Percentiles rank a stretch among this genome's conserved stretches.
phyloP scores from a whole-genome alignment of 345 rosid species.

The Jatropha curcas region DNA sequence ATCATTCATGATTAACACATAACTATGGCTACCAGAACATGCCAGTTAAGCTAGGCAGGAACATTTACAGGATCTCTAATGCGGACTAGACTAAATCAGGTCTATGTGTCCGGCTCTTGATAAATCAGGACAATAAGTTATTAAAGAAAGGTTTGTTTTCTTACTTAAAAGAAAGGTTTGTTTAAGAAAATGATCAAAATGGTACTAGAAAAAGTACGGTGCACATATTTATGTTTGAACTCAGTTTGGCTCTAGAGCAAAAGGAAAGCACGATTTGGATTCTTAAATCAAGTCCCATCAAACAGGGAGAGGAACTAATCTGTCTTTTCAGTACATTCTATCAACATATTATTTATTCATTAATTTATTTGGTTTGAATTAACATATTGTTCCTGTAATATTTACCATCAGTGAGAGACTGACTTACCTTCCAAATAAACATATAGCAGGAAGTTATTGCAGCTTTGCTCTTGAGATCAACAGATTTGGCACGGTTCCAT shows the following conservation, averaged over 20 bases:
- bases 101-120: background rate
- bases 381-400: background rate
- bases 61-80: background rate
- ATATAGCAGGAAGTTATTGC: conserved; percentile 88
- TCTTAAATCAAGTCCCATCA: no score
- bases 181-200: background rate
- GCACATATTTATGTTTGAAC: background rate
- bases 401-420: background rate
- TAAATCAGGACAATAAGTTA: no score
- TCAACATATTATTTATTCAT: background rate
- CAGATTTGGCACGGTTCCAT: conserved; percentile 74
- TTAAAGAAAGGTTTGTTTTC: no score
- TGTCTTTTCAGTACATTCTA: no score
- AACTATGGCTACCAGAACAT: background rate
- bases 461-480: conserved; percentile 70
- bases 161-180: no score
- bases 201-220: background rate
- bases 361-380: no score
- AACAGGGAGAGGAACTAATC: background rate
- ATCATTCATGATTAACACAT: no score
- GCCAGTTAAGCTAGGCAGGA: background rate
- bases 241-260: background rate
- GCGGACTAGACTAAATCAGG: background rate
- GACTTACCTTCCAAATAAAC: conserved; percentile 93
- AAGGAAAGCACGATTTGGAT: no score